Conservation (phyloP, 164 flowering plant species). For the Akebia trifoliata region DNA sequence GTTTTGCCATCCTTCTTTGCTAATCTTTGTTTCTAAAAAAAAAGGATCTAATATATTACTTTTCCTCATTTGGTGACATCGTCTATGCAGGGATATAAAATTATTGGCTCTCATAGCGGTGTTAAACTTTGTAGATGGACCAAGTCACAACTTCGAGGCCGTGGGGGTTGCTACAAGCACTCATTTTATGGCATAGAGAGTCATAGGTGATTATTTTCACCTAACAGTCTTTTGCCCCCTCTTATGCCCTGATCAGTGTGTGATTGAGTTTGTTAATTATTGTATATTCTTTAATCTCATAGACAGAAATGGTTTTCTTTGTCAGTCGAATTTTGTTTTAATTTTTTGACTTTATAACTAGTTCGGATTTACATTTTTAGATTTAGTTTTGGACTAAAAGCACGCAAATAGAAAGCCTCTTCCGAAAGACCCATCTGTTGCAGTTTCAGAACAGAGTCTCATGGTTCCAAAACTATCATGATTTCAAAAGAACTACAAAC, state of each 20-base stretch:
- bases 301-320: no score
- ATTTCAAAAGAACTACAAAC: no score
- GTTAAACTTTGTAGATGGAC: conserved; percentile 98
- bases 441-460: no score
- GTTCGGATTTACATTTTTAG: no score
- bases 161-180: conserved; percentile 99
- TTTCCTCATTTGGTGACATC: conserved; percentile 4
- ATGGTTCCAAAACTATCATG: no score
- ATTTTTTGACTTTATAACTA: no score
- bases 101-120: conserved; percentile 98
- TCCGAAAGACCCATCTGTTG: no score
- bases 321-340: no score
- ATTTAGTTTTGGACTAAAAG: no score
- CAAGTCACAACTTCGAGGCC: conserved; percentile 95
- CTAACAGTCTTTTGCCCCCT: neutral
- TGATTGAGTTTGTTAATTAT: no score
- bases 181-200: conserved; percentile 97
- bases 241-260: neutral
- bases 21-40: conserved; percentile 1
- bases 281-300: no score
- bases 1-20: neutral
- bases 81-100: conserved; percentile 83
- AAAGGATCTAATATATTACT: neutral
- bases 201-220: conserved; percentile 58
- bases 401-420: no score